Evolutionary conservation across 345 rosid genomes (phyloP).

Genomic region (Ceriops decandra): DNA sequence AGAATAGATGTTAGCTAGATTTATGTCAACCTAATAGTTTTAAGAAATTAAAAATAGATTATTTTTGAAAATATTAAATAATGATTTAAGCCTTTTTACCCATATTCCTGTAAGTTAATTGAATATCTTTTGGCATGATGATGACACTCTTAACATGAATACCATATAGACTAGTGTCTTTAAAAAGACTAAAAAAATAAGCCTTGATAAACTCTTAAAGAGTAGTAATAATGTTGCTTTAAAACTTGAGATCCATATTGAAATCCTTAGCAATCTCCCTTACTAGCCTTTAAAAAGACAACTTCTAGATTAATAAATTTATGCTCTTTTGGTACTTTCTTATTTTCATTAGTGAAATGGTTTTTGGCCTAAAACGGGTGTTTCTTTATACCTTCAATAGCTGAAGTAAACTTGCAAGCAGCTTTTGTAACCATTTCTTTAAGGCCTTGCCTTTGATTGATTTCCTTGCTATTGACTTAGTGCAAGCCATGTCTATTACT

Average conservation of each 20-base stretch:
- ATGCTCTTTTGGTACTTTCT: conserved; percentile 21
- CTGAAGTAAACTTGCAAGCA: conserved; percentile 14
- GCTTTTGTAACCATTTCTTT: conserved; percentile 14
- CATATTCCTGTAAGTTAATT: conserved; percentile 13
- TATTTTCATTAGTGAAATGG: conserved; percentile 13
- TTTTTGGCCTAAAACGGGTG: conserved; percentile 20
- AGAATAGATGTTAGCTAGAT: too few species aligned
- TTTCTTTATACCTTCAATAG: conserved; percentile 21
- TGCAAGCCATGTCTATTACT: conserved; percentile 5
- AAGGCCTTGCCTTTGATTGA: conserved; percentile 21
- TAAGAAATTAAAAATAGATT: too few species aligned
- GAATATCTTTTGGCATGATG: conserved; percentile 20
- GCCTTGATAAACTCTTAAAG: conserved; percentile 16
- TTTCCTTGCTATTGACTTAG: conserved; percentile 19
- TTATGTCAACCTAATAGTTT: too few species aligned
- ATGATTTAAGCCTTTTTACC: conserved; percentile 12
- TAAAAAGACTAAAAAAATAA: conserved; percentile 12
- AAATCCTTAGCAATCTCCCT: conserved; percentile 25
- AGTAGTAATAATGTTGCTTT: conserved; percentile 12
- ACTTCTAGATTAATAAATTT: conserved; percentile 16
- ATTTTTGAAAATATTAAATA: too few species aligned
- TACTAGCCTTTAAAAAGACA: conserved; percentile 16
- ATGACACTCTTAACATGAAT: conserved; percentile 21
- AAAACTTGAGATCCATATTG: conserved; percentile 18
- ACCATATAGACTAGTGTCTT: conserved; percentile 9